Base-by-base conservation (phyloP, 164 flowering plant genomes). In the Nymphaea thermarum region DNA sequence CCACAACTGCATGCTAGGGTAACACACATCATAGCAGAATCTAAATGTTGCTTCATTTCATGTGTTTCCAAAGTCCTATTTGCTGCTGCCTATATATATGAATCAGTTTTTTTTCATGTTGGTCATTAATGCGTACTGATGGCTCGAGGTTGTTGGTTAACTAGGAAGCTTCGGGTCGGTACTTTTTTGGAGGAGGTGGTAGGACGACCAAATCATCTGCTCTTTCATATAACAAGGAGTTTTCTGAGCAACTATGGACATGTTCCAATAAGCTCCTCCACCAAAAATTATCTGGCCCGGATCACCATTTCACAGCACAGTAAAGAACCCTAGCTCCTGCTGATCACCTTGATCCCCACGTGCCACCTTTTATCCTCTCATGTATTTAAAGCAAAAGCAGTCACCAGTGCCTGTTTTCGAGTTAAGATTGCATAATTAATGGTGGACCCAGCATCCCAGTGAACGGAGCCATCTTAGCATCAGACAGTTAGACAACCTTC, bases 131-230 rank as follows among this genome's bases (percentile, higher is more conserved):
- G 12, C 16, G 12, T 55, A 55, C 60, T 55, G 16, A 55, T 55
- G 60, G 12, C 16, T 16, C 12, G 36, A 25, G 36, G 36, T 25
- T 62, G 11, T 8, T 62, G n/a, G 7, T 17, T 17, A 17, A 17
- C 64, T 91, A 92, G 96, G 95, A 80, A 74, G 68, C 71, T 57
- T 89, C 96, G 2, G 98, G 98, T 47, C 55, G 75, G 12, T 90
- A 90, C 80, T 92, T 88, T 62, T 92, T 85, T 68, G 98, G 98
- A 60, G 96, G 94, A 62, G 84, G 76, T 16, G 91, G 98, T 42
- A 83, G 93, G 74, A 81, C 82, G 45, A 68, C 86, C 8, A 70
- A 78, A 5, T 89, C 98, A 11, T 84, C 93, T 18, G 59, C 72
- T 12, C 85, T 81, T 44, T 93, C 98, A 4, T 80, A 81, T 65